A percentile compares a stretch with the other conserved stretches of the same genome.
Conservation (phyloP, 2,329 filamentous ascomycete species). For the Fusarium compactum region DNA sequence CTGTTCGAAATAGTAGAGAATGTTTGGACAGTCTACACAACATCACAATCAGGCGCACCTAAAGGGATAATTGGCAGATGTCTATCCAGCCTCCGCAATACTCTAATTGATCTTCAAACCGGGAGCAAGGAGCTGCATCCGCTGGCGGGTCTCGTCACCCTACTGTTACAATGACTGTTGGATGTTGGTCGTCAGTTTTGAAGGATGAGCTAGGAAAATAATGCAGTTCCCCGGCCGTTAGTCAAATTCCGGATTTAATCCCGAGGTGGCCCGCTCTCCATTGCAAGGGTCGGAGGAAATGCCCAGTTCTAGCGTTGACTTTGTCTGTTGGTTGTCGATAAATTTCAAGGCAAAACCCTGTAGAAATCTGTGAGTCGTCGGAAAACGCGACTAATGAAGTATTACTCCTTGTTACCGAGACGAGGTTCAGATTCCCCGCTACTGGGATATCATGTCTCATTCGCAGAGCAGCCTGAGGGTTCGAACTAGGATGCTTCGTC, state of each 20-base stretch:
- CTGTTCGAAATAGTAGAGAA: neutral
- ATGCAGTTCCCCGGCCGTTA: neutral
- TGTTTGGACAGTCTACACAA: neutral
- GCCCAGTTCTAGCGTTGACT: neutral
- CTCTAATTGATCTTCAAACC: neutral
- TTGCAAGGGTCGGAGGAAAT: neutral
- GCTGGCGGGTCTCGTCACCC: neutral
- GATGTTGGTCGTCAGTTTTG: neutral
- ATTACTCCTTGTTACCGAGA: neutral
- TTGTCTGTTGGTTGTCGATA: neutral
- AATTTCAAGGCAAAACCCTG: neutral
- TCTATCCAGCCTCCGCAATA: neutral
- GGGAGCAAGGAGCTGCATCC: neutral
- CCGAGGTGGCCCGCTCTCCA: neutral
- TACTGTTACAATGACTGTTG: neutral
- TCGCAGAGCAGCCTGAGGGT: neutral
- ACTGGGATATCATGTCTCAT: neutral
- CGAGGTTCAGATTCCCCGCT: neutral
- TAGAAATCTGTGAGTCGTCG: neutral
- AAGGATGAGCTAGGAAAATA: neutral
- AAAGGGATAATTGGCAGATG: neutral
- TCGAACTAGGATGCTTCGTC: neutral
- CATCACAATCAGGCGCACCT: neutral
- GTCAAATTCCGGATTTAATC: neutral
- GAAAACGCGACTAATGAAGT: neutral